Conservation (phyloP, 2,329 filamentous ascomycete species). For the Epichloe amarillans region DNA sequence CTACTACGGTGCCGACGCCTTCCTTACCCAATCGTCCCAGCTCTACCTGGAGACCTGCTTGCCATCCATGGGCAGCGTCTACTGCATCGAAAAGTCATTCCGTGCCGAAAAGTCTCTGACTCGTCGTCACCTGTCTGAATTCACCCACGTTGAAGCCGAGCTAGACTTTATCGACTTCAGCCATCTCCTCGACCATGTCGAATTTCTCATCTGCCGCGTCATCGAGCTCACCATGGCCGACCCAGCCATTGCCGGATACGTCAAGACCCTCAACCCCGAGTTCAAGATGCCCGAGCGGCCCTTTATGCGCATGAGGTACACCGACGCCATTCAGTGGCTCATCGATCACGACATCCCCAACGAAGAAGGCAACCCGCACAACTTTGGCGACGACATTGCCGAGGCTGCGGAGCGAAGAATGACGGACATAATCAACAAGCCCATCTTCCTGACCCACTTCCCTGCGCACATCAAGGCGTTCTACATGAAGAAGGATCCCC, state of each 20-base stretch:
- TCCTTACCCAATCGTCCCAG: constrained; percentile 92
- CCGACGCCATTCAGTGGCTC: constrained; percentile 90
- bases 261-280: constrained; percentile 81
- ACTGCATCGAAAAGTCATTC: constrained; percentile 98
- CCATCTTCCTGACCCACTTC: constrained; percentile 96
- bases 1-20: constrained; percentile 83
- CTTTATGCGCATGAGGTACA: constrained; percentile 90
- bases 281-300: constrained; percentile 73
- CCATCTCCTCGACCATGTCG: constrained; percentile 76
- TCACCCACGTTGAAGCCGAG: constrained; percentile 93
- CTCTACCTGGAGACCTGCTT: constrained; percentile 94
- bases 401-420: constrained; percentile 93
- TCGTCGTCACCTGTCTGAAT: constrained; percentile 86
- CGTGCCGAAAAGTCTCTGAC: constrained; percentile 94
- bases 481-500: constrained; percentile 87
- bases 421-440: constrained; percentile 91
- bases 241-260: constrained; percentile 54
- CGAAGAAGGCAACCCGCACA: constrained; percentile 80
- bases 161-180: constrained; percentile 91
- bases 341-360: constrained; percentile 80
- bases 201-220: constrained; percentile 75
- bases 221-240: constrained; percentile 66
- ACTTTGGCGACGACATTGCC: constrained; percentile 94
- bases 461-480: constrained; percentile 96
- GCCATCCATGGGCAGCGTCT: constrained; percentile 83